Percentiles rank a stretch among this genome's conserved stretches.
Evolutionary conservation across 1,139 yeast genomes (phyloP).

Genomic region (Saccharomyces hybrid): DNA sequence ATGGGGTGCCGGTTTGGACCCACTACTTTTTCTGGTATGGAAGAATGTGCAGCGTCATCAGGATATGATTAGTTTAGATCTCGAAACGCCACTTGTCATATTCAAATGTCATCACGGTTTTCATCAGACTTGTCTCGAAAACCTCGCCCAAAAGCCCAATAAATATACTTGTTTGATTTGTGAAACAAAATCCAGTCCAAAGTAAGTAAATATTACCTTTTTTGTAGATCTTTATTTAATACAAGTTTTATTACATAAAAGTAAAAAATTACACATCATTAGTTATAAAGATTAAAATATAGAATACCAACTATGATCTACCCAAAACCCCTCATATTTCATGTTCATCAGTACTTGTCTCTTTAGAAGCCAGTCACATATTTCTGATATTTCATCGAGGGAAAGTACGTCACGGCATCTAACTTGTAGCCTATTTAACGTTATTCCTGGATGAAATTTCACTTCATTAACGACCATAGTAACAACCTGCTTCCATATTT

Average conservation of each 20-base stretch:
- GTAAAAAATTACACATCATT: not conserved
- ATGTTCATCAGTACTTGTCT: slow-evolving; percentile 39
- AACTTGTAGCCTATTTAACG: slow-evolving; percentile 34
- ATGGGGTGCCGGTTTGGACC: slow-evolving; percentile 53
- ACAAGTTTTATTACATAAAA: not conserved
- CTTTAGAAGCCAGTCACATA: slow-evolving; percentile 52
- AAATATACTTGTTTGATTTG: slow-evolving; percentile 21
- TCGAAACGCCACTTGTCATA: slow-evolving; percentile 31
- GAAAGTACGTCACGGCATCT: slow-evolving; percentile 40
- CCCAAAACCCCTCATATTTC: slow-evolving; percentile 43
- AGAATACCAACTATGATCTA: slow-evolving; percentile 47
- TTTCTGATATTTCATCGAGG: slow-evolving; percentile 40
- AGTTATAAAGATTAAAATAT: slow-evolving; percentile 6
- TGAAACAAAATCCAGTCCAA: not conserved
- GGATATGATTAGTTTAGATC: not conserved
- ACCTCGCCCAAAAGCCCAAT: slow-evolving; percentile 35
- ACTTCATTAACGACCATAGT: slow-evolving; percentile 43
- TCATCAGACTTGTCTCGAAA: slow-evolving; percentile 52
- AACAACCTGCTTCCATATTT: slow-evolving; percentile 53
- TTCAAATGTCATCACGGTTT: slow-evolving; percentile 61
- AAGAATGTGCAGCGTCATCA: slow-evolving; percentile 23
- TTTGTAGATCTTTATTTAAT: not conserved
- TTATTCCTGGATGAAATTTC: slow-evolving; percentile 64
- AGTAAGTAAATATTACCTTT: not conserved
- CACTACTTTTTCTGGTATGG: slow-evolving; percentile 41